Evolutionary conservation across 2,329 filamentous ascomycete species (phyloP), one percentile per base, ranked within the genome.

Genomic region (Thielaviopsis euricoi): DNA sequence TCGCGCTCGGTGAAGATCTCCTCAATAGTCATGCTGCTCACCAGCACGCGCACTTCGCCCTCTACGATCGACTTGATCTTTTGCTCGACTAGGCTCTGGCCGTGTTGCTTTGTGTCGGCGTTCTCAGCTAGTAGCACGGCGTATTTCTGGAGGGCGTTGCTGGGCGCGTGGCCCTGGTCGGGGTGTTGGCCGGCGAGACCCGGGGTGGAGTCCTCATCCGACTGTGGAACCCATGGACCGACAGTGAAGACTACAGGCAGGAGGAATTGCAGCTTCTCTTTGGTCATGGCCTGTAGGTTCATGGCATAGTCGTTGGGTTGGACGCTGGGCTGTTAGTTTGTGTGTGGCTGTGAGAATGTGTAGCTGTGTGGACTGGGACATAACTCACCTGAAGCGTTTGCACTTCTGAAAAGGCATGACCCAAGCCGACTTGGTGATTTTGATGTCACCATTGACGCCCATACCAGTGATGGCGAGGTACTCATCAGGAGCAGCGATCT

Each of bases 11-110:
- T 85, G 69, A 90, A 90, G 60, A 94, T 86, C 70, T 93, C 87
- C 67, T 91, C 87, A 86, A 93, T 91, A n/a, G 87, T 90, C 86
- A 94, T 91, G 64, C 81, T 84, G 0, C 83, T 87, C 49, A 94
- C 86, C 56, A 94, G 81, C 6, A 88, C 85, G 60, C 89, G 80
- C 0, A 86, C 90, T 69, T 94, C 89, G 61, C 89, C 89, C 69
- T 94, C 87, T 64, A 94, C 93, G 68, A 94, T 89, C 61, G 87
- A 88, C 69, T 89, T 91, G 69, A 94, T 85, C 61, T 94, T 94
- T 64, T 86, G 86, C 66, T 86, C 85, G 17, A 93, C 82, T 70
- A 91, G 86, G 57, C 78, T 62, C 40, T 69, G 71, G 15, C 71
- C 68, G 63, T 74, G 71, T 2, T 71, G 72, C 43, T 65, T 66